Base-by-base conservation (phyloP, 148 eudicot genomes). In the Fagopyrum esculentum region DNA sequence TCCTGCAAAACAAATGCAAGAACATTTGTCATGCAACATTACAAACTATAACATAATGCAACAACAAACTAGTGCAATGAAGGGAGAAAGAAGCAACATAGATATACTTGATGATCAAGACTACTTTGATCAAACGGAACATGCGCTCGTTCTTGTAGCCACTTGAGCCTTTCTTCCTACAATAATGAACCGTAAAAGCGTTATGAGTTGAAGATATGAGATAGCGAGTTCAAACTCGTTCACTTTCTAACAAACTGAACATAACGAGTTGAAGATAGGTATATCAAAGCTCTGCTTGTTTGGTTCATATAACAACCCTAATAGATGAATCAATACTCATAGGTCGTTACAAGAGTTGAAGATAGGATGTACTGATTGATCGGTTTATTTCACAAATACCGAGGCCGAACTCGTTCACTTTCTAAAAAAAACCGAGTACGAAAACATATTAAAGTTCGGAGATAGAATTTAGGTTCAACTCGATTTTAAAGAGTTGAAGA, bases 71-170 rank as follows among this genome's bases (percentile, higher is more conserved):
- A 46, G 71, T 63, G 45, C 10, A 35, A 51, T 19, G 7, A 43
- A 52, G 55, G 46, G n/a, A 40, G 35, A 75, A 44, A 69, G 63
- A 44, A 56, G 76, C 45, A 59, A n/a, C 7, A 46, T 63, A 43
- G 19, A 74, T 60, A 47, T 86, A 95, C 98, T 78, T 90, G 98
- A 85, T 95, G 98, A 56, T 86, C 96, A 50, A 82, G 81, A 54
- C 84, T 76, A 75, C 81, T 81, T 77, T 89, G 92, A 66, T 92
- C 93, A 73, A 87, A 95, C 59, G 96, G 86, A 74, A 89, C 73
- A 3, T 84, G 78, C 17, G 87, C 73, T 59, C 97, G 81, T 44
- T 87, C 84, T 81, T 82, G 86, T 56, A 92, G 81, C 73, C 76
- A 79, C 74, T 84, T 87, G 52, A 89, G 87, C 74, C 96, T 86